A percentile compares a stretch with the other conserved stretches of the same genome.
These are phyloP conservation scores for Adansonia madagascariensis DNA, from an alignment of 441 rosid species.

Conservation along the genomic window DNA sequence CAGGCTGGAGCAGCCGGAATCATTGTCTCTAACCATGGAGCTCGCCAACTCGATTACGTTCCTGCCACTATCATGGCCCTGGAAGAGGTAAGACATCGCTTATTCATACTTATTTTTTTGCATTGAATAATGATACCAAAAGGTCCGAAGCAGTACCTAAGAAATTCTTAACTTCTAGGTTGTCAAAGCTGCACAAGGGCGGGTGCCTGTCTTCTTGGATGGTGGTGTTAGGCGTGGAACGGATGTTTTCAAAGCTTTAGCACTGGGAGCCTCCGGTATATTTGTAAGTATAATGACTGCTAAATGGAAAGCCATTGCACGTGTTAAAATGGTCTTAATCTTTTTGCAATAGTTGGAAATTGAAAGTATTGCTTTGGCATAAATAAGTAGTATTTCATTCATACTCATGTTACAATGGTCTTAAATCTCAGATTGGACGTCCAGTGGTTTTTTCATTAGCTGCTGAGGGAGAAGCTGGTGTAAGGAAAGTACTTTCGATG, in stretches of 20 bases:
- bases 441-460: constrained; percentile 86
- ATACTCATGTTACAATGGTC: no score
- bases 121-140: no score
- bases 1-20: constrained; percentile 88
- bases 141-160: no score
- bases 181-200: constrained; percentile 81
- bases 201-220: constrained; percentile 79
- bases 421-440: constrained; percentile 75
- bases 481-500: constrained; percentile 79
- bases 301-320: no score
- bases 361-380: no score
- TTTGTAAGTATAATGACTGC: constrained; percentile 58
- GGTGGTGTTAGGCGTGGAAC: constrained; percentile 95
- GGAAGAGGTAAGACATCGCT: constrained; percentile 65
- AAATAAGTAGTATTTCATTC: no score
- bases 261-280: constrained; percentile 92
- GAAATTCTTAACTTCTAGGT: constrained; percentile 45
- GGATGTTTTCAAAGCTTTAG: constrained; percentile 94
- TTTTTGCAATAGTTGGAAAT: no score
- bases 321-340: no score
- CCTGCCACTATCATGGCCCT: constrained; percentile 91
- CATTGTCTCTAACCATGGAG: constrained; percentile 96
- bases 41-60: constrained; percentile 91
- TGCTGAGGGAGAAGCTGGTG: constrained; percentile 82
- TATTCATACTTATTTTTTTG: no score